A percentile compares a stretch with the other conserved stretches of the same genome.
These are phyloP conservation scores for Suillus discolor DNA, from an alignment of 768 basidiomycete species.

Conservation along the genomic window DNA sequence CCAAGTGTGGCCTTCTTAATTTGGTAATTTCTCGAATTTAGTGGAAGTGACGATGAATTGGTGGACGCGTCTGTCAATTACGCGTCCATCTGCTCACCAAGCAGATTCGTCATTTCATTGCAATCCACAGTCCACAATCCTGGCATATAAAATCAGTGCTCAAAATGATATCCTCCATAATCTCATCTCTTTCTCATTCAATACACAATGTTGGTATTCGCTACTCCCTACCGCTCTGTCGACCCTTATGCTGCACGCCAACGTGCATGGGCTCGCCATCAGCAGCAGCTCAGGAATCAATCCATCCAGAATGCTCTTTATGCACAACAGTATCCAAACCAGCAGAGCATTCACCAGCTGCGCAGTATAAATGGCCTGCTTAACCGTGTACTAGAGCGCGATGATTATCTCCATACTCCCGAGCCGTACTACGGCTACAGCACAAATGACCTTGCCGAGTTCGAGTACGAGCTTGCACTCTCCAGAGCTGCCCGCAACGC, in stretches of 20 bases:
- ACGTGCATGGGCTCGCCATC: slow-evolving; percentile 13
- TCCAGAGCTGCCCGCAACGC: neutral
- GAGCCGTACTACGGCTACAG: neutral
- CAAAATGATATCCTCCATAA: neutral
- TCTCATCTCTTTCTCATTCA: neutral
- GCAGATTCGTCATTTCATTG: neutral
- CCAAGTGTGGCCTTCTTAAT: neutral
- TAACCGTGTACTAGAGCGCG: neutral
- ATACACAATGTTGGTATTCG: slow-evolving; percentile 12
- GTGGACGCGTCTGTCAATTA: neutral
- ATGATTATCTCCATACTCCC: neutral
- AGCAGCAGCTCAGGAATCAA: slow-evolving; percentile 6
- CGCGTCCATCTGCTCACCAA: neutral
- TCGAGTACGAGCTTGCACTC: neutral
- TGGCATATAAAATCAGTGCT: neutral
- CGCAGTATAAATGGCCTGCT: neutral
- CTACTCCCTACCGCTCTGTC: neutral
- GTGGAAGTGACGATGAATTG: neutral
- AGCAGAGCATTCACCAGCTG: neutral
- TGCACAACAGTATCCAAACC: neutral
- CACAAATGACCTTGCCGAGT: neutral
- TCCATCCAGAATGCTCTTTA: slow-evolving; percentile 6
- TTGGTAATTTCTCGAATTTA: neutral
- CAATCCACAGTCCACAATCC: neutral
- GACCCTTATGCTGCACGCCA: slow-evolving; percentile 26